These are phyloP conservation scores for bread wheat (Triticum aestivum) DNA, from an alignment of 176 grass and related monocot genomes.

Conservation along the genomic window IWGSC_CS_RefSeq_v2.1 NC_057802.1:93598854-93599353, in stretches of 20 bases:
- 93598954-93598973: constrained; percentile 40
- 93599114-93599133: not conserved
- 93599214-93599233: constrained; percentile 49
- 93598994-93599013: constrained; percentile 56
- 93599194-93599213: constrained; percentile 60
- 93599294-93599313: constrained; percentile 19
- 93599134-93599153: constrained; percentile 48
- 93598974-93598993: constrained; percentile 49
- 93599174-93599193: constrained; percentile 39
- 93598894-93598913: constrained; percentile 47
- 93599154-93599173: constrained; percentile 56
- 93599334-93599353: constrained; percentile 56
- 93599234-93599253: not conserved
- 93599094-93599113: not conserved
- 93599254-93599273: not conserved
- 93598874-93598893: constrained; percentile 77
- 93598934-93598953: not conserved
- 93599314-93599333: constrained; percentile 55
- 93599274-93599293: not conserved
- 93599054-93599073: constrained; percentile 68
- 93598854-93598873: constrained; percentile 38
- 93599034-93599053: constrained; percentile 72
- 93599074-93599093: constrained; percentile 44
- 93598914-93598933: not conserved
- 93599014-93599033: constrained; percentile 56